Evolutionary conservation across 2,329 filamentous ascomycete species (phyloP).

Genomic region (Penicillium sp.): DNA sequence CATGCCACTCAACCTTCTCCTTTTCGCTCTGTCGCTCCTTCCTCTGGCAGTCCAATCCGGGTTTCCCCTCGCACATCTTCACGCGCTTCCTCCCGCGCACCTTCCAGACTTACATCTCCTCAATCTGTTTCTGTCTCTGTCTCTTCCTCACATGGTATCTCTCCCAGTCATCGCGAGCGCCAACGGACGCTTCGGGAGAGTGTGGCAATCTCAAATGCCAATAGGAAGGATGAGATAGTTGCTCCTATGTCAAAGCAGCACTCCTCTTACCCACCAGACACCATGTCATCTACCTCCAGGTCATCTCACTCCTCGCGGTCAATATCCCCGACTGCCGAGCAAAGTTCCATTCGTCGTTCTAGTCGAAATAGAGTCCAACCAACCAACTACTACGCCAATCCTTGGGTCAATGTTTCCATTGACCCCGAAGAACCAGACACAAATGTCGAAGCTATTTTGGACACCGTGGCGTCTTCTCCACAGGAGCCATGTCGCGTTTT

Average conservation of each 20-base stretch:
- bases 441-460: background rate
- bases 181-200: slow-evolving; percentile 7
- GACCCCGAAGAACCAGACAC: slow-evolving; percentile 3
- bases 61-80: background rate
- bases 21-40: background rate
- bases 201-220: slow-evolving; percentile 9
- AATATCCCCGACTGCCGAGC: background rate
- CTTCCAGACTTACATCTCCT: background rate
- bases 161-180: background rate
- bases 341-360: slow-evolving; percentile 26
- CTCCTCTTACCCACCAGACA: too few species aligned
- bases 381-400: slow-evolving; percentile 33
- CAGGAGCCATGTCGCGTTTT: background rate
- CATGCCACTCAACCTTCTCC: background rate
- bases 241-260: background rate
- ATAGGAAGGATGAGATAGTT: background rate
- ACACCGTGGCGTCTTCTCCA: background rate
- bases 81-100: background rate
- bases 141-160: background rate
- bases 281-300: background rate
- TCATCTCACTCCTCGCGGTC: background rate
- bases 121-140: background rate
- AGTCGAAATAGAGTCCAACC: slow-evolving; percentile 29
- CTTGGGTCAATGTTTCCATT: slow-evolving; percentile 15
- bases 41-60: background rate